Evolutionary conservation across 352 stramenopile species (phyloP).

Genomic region (Phytophthora idaei): DNA sequence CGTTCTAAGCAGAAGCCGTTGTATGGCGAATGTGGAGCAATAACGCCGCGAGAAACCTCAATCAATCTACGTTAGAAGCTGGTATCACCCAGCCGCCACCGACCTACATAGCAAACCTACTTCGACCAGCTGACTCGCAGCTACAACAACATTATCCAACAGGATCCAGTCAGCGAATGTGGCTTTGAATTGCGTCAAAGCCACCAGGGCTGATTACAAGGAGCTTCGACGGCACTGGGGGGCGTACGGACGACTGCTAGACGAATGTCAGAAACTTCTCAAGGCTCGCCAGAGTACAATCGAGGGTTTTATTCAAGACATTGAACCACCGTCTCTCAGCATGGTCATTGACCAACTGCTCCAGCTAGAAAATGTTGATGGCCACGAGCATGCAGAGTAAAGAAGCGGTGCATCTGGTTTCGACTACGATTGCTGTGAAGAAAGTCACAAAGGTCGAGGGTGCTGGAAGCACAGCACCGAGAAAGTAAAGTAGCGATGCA

Average conservation of each 20-base stretch:
- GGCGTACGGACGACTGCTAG: background rate
- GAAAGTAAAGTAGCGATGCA: background rate
- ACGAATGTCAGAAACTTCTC: background rate
- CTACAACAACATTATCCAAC: background rate
- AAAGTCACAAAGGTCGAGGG: no score
- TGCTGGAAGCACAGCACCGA: background rate
- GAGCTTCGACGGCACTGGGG: background rate
- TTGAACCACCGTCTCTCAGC: background rate
- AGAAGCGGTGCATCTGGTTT: background rate
- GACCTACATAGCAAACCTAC: background rate
- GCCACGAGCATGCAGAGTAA: background rate
- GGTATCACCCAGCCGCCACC: background rate
- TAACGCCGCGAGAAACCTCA: background rate
- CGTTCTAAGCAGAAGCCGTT: background rate
- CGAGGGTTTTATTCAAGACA: background rate
- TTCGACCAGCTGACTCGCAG: background rate
- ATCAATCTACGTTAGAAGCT: background rate
- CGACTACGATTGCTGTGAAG: background rate
- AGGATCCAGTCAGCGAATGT: background rate
- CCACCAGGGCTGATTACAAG: background rate
- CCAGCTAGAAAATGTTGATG: background rate
- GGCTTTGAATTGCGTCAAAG: background rate
- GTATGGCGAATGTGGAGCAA: background rate
- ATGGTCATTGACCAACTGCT: background rate
- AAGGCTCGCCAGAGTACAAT: background rate